Evolutionary conservation across 495 filamentous ascomycete species (phyloP).

Genomic region (Xylaria castorea): DNA sequence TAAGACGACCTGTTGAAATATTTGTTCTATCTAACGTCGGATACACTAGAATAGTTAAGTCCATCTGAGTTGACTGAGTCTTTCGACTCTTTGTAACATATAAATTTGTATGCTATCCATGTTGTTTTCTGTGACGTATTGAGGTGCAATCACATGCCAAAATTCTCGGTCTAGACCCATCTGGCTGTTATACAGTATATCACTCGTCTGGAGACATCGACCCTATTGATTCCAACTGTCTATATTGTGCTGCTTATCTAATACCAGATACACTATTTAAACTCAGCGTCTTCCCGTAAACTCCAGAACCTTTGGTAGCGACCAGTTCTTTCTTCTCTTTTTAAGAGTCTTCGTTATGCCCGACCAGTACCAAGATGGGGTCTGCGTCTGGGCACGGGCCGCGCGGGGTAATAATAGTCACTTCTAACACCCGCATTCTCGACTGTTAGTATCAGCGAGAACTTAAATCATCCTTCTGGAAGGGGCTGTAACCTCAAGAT

Average conservation of each 20-base stretch:
- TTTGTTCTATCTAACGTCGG: not conserved
- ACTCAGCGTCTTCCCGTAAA: not conserved
- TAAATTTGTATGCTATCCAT: not conserved
- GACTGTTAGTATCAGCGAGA: not conserved
- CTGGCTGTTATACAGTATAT: too few relatives aligned
- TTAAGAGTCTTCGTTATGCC: not conserved
- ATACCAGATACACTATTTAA: not conserved
- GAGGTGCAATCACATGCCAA: constrained; percentile 19
- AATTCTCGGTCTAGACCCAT: not conserved
- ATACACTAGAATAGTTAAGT: too few relatives aligned
- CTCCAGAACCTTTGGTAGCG: not conserved
- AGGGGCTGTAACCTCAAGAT: not conserved
- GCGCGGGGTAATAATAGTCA: constrained; percentile 2
- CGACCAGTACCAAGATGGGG: not conserved
- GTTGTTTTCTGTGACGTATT: not conserved
- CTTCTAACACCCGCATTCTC: not conserved
- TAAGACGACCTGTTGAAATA: not conserved
- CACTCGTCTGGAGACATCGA: not conserved
- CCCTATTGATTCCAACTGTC: not conserved
- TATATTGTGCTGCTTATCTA: not conserved
- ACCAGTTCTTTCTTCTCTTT: not conserved
- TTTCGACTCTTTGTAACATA: not conserved
- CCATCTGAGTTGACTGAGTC: not conserved
- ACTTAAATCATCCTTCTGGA: not conserved
- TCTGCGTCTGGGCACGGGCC: not conserved